Base-by-base conservation (phyloP, 2,329 filamentous ascomycete genomes). In the Penicillium sp. region DNA sequence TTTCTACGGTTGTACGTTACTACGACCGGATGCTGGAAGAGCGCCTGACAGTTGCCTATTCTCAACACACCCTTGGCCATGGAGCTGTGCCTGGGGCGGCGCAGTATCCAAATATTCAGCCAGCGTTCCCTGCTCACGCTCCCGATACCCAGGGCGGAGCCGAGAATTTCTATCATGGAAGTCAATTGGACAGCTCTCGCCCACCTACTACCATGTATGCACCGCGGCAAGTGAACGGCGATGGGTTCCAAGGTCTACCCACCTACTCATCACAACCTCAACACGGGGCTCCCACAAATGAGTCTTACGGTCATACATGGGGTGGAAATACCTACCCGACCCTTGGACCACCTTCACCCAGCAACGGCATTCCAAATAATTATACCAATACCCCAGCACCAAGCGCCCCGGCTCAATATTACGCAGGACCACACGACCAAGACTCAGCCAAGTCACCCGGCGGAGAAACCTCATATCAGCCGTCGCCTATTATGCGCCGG, bases 21-120 rank as follows among this genome's bases (percentile, higher is more conserved):
- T 98, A 98, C 65, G 93, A 98, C 68, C 83, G 89, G 35, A 97
- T 98, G 93, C 78, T 98, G 15, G 93, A 98, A 69, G 93, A 98
- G 56, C 83, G 93, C 34, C 76, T 98, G 24, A 95, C 89, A 8
- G 94, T 86, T 67, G 91, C 93, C 2, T 97, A 97, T 66, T 86
- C 83, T 56, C 88, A 95, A 62, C 86, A 91, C 61, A 83, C 71
- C 38, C 72, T 88, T 19, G 79, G 83, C 2, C 88, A 88, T 56
- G 65, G 67, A 48, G 55, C 39, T 15, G 43, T 55, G 45, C 54
- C 52, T 29, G 58, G 49, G 19, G 55, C 37, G 22, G 48, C 49
- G 35, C 61, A 48, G 44, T 62, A 58, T 56, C 60, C 51, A 37
- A 53, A 24, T 33, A 57, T 54, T 56, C 48, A 34, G 53, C 45